Percentiles rank a stretch among this genome's conserved stretches.
Conservation (phyloP, 345 rosid genomes). For the Camelina hispida region DNA sequence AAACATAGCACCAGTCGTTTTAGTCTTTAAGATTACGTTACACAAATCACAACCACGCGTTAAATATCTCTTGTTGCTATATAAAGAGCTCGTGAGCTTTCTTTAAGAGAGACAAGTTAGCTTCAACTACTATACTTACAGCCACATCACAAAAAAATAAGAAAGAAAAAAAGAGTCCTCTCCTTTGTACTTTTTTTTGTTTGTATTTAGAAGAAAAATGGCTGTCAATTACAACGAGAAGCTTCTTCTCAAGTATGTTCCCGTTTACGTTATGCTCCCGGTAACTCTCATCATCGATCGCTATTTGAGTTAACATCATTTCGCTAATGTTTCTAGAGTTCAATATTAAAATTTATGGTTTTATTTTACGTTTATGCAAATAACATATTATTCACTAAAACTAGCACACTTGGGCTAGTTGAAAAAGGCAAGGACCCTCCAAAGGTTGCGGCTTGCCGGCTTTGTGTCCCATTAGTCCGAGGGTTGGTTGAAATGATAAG, state of each 20-base stretch:
- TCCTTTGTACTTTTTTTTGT: neutral
- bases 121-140: slow-evolving; percentile 16
- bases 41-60: neutral
- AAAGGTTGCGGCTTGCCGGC: too few relatives aligned
- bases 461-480: too few relatives aligned
- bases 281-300: slow-evolving; percentile 63
- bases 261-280: slow-evolving; percentile 84
- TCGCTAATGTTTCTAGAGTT: neutral
- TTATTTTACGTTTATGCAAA: neutral
- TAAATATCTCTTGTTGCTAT: neutral
- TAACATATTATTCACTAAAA: neutral
- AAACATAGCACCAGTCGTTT: neutral
- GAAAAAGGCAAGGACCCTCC: too few relatives aligned
- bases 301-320: neutral
- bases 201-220: slow-evolving; percentile 25
- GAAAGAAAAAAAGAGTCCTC: too few relatives aligned
- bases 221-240: slow-evolving; percentile 46
- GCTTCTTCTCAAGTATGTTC: slow-evolving; percentile 73
- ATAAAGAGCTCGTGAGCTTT: neutral
- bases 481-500: too few relatives aligned
- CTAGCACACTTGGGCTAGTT: neutral
- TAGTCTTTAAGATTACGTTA: neutral
- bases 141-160: neutral
- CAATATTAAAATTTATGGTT: neutral
- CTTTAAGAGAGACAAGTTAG: neutral